These are phyloP conservation scores for Monilinia aucupariae DNA, from an alignment of 2,329 filamentous ascomycete genomes.

Conservation along the genomic window DNA sequence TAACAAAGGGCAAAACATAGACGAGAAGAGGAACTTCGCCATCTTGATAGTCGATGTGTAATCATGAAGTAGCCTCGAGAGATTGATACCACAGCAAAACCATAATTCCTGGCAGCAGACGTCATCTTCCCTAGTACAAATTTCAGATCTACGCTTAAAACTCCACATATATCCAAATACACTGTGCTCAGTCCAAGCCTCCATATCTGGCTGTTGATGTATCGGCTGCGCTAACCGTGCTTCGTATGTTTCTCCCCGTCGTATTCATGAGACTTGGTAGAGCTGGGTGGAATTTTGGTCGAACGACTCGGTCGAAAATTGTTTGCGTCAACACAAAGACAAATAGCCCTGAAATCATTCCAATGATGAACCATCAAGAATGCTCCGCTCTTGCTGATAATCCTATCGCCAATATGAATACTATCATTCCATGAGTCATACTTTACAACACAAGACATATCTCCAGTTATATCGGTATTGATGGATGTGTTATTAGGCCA, in stretches of 20 bases:
- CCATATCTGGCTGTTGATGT: neutral
- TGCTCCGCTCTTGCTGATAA: neutral
- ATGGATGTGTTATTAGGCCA: neutral
- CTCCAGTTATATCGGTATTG: neutral
- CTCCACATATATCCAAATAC: too few species aligned
- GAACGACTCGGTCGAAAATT: neutral
- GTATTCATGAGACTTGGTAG: neutral
- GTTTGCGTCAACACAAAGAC: neutral
- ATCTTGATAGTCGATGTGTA: neutral
- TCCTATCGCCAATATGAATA: neutral
- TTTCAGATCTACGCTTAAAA: neutral
- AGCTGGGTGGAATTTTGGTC: neutral
- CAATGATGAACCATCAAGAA: conserved; percentile 1
- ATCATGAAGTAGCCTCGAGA: neutral
- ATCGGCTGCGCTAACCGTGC: too few species aligned
- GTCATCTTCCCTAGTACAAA: neutral
- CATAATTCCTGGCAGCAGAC: neutral
- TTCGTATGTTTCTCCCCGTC: neutral
- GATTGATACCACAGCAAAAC: neutral
- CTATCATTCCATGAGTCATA: neutral
- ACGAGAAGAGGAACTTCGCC: neutral
- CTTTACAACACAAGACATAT: neutral
- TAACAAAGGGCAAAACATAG: neutral
- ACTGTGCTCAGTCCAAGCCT: neutral
- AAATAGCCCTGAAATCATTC: neutral